Percentiles rank a stretch among this genome's conserved stretches.
These are phyloP conservation scores for Epichloe uncinata DNA, from an alignment of 2,329 filamentous ascomycete species.

Conservation along the genomic window DNA sequence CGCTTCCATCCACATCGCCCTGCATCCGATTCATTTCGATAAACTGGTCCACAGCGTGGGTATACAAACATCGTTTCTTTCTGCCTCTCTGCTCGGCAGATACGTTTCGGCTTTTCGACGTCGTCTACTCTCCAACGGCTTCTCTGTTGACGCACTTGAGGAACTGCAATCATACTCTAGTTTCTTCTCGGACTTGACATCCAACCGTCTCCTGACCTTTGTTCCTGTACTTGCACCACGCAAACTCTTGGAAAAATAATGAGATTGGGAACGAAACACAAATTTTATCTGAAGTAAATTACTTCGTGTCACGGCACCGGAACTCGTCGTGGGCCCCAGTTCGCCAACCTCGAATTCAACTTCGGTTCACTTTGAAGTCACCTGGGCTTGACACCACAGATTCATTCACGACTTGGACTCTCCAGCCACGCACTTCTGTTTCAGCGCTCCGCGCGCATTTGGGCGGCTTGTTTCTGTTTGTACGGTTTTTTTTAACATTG, in stretches of 20 bases:
- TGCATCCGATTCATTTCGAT: neutral
- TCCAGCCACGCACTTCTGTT: neutral
- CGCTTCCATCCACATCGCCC: neutral
- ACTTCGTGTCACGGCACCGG: neutral
- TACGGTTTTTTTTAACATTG: too few species aligned
- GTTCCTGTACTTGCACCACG: constrained; percentile 2
- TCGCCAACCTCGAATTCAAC: constrained; percentile 4
- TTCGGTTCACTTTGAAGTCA: constrained; percentile 10
- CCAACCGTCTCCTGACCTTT: neutral
- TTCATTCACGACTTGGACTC: constrained; percentile 1
- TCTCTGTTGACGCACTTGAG: neutral
- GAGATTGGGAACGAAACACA: neutral
- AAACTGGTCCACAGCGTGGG: neutral
- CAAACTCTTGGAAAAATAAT: neutral
- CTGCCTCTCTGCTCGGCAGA: neutral
- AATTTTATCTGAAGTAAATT: constrained; percentile 1
- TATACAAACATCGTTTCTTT: neutral
- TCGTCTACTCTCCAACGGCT: neutral
- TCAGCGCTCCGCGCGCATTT: neutral
- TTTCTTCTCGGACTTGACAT: neutral
- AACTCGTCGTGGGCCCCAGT: constrained; percentile 1
- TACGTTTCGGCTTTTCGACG: neutral
- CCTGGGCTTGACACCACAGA: constrained; percentile 2
- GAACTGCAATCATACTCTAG: neutral
- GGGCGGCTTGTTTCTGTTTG: neutral